Percentiles rank a stretch among this genome's conserved stretches.
phyloP scores from a whole-genome alignment of 1,139 yeast genomes.

The Casaregolazyma suthepensis region DNA sequence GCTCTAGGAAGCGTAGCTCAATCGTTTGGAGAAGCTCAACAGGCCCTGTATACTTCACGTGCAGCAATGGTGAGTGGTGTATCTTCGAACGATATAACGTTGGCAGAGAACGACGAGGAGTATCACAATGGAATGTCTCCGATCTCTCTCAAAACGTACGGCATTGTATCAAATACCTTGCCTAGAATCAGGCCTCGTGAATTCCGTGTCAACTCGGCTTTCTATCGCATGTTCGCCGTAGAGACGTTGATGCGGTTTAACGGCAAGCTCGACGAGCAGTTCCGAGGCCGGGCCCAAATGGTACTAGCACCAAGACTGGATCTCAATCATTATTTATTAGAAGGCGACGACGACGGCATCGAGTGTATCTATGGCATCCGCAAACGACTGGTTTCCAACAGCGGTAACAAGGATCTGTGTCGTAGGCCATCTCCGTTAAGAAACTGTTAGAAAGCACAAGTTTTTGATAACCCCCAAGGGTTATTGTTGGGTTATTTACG shows the following conservation, averaged over 20 bases:
- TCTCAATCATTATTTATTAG: conserved; percentile 16
- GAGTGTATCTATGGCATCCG: conserved; percentile 26
- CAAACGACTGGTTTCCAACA: conserved; percentile 22
- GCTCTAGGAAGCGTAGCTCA: conserved; percentile 26
- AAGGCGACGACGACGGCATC: conserved; percentile 17
- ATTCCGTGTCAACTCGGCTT: conserved; percentile 33
- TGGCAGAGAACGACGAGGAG: background rate
- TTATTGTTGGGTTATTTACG: background rate
- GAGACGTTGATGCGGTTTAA: conserved; percentile 31
- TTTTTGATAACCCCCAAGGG: background rate
- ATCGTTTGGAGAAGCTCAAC: conserved; percentile 25
- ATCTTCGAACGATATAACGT: conserved; percentile 13
- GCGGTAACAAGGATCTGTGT: conserved; percentile 10
- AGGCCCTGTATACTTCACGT: conserved; percentile 15
- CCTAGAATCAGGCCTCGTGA: conserved; percentile 31
- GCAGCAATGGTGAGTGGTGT: conserved; percentile 27
- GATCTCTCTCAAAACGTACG: conserved; percentile 29
- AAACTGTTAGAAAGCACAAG: background rate
- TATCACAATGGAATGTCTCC: conserved; percentile 9
- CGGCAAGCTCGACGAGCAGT: conserved; percentile 31
- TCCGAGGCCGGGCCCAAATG: conserved; percentile 33
- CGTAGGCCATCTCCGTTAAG: background rate
- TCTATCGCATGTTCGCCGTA: conserved; percentile 33
- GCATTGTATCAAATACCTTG: conserved; percentile 27
- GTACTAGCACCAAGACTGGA: conserved; percentile 31